These are phyloP conservation scores for Aspergillus kassunensis DNA, from an alignment of 495 filamentous ascomycete species.

Conservation along the genomic window DNA sequence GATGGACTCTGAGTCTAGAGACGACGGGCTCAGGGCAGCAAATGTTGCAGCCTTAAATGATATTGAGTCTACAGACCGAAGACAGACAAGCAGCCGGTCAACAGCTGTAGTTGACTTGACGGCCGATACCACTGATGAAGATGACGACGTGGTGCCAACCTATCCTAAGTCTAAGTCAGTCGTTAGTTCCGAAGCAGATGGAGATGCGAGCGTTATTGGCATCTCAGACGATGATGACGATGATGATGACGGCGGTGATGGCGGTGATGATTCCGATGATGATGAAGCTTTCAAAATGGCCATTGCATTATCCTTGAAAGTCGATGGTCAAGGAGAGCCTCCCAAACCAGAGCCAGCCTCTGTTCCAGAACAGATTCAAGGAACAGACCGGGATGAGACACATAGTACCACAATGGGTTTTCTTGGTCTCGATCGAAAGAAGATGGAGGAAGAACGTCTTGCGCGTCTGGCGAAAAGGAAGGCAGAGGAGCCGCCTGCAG, in stretches of 20 bases:
- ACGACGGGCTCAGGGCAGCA: conserved; percentile 30
- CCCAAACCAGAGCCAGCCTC: not conserved
- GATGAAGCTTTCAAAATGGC: conserved; percentile 49
- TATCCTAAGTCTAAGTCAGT: conserved; percentile 35
- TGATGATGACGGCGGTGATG: conserved; percentile 17
- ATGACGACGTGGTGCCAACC: conserved; percentile 26
- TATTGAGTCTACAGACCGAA: conserved; percentile 35
- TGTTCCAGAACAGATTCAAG: not conserved
- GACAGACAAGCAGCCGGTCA: not conserved
- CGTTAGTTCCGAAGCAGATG: conserved; percentile 33
- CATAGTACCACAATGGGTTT: conserved; percentile 21
- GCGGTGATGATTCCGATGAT: conserved; percentile 17
- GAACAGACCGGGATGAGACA: not conserved
- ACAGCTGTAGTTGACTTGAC: conserved; percentile 38
- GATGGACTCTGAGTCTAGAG: conserved; percentile 20
- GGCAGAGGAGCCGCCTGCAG: conserved; percentile 24
- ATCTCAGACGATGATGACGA: conserved; percentile 13
- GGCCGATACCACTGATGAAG: conserved; percentile 25
- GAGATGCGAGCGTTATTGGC: conserved; percentile 7
- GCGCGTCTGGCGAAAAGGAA: conserved; percentile 62
- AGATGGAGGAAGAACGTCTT: conserved; percentile 84
- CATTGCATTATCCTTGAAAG: conserved; percentile 50
- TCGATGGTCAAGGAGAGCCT: not conserved
- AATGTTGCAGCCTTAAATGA: conserved; percentile 78
- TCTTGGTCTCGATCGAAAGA: conserved; percentile 63